A percentile compares a stretch with the other conserved stretches of the same genome.
Evolutionary conservation across 176 grass and related monocot species (phyloP).

Genomic region (Juncus inflexus): DNA sequence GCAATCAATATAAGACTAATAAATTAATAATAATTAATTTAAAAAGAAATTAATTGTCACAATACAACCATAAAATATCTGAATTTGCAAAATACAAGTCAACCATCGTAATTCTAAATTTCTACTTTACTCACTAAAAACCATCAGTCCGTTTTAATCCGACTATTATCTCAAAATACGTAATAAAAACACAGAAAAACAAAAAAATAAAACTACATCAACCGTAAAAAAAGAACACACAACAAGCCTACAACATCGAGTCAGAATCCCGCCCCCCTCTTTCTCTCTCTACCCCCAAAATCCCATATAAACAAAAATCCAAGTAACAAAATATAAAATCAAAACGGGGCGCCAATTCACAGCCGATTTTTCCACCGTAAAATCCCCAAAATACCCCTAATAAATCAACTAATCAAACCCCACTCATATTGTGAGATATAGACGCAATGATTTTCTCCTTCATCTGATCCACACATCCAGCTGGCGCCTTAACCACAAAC

Average conservation of each 20-base stretch:
- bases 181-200: slow-evolving; percentile 42
- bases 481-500: slow-evolving; percentile 66
- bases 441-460: slow-evolving; percentile 72
- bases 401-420: not conserved
- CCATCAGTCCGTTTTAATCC: slow-evolving; percentile 2
- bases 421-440: slow-evolving; percentile 51
- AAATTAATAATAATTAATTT: too few relatives aligned
- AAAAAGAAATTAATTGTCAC: too few relatives aligned
- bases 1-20: too few relatives aligned
- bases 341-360: slow-evolving; percentile 24
- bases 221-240: slow-evolving; percentile 30
- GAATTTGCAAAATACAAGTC: not conserved
- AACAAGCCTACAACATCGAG: slow-evolving; percentile 36
- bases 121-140: slow-evolving; percentile 15
- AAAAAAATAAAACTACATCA: slow-evolving; percentile 50
- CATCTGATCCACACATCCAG: slow-evolving; percentile 63
- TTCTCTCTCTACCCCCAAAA: slow-evolving; percentile 42
- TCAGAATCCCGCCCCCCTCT: slow-evolving; percentile 35
- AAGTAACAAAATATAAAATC: slow-evolving; percentile 38
- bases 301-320: slow-evolving; percentile 53
- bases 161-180: slow-evolving; percentile 36
- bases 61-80: slow-evolving; percentile 5
- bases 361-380: slow-evolving; percentile 6
- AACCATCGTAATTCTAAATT: not conserved
- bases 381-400: slow-evolving; percentile 28